Evolutionary conservation across 1,139 yeast genomes (phyloP), one percentile per base, ranked within the genome.

Genomic region (Pichia sp.): DNA sequence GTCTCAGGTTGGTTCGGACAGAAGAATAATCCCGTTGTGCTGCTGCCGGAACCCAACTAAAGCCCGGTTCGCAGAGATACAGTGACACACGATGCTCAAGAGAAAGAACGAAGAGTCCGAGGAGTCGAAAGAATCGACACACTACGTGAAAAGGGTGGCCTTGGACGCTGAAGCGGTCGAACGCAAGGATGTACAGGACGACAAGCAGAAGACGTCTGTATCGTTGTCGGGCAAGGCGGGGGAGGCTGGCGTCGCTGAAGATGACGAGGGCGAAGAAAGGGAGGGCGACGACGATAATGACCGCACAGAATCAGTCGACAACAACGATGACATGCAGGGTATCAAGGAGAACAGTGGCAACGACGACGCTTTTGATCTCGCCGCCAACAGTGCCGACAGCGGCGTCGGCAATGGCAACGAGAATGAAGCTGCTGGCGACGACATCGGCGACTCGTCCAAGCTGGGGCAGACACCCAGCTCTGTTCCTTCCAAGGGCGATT

Each of bases 71-170:
- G 23, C 45, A 42, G 29, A 29, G 29, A 38, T 26, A 38, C 41
- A 34, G 11, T 8, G 5, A 34, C 8, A 15, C 10, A 16, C 8
- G 45, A 75, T 79, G 72, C 74, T 84, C 66, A 87, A 87, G 67
- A 78, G 95, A 57, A 85, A 85, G 73, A 85, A 82, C 71, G 90
- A 86, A 60, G 86, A 81, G 40, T 65, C 61, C 34, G 73, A 67
- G 50, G 56, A 54, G 34, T 49, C 57, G 11, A 54, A 56, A 30
- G 57, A 54, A 13, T 42, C 54, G 26, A 68, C 64, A 49, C 72
- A 66, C 47, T 66, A 69, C 62, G 59, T 62, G 56, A 87, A 87
- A 64, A 73, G 95, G 55, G 86, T 85, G 8, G 93, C 95, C 1
- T 76, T 87, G 62, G 90, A 86, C 59, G 79, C 81, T 42, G 84